Base-by-base conservation (phyloP, 495 filamentous ascomycete species). In the Immersiella caudata region DNA sequence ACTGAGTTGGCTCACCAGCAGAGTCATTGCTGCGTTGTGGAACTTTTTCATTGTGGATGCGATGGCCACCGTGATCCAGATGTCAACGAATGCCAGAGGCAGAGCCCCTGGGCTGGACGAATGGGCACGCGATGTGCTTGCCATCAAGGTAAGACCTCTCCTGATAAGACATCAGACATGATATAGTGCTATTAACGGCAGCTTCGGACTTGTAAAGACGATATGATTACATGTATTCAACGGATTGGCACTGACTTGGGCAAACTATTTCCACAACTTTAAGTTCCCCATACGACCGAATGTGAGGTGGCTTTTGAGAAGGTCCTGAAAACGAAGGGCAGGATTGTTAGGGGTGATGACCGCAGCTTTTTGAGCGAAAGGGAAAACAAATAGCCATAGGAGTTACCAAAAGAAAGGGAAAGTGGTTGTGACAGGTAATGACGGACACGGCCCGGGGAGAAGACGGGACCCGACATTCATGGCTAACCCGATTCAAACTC, bases 11-110 rank as follows among this genome's bases (percentile, higher is more conserved):
- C 50, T 54, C 50, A 54, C 50, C 50, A 54, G 50, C 50, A 54
- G 50, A 54, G 50, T 54, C 16, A 54, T 54, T 54, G 50, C 50
- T 54, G 50, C 50, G 50, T 54, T 54, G 50, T 54, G 50, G 16
- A 54, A n/a, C 50, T 54, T 54, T 54, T 54, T n/a, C 50, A 54
- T 54, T 54, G 50, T 54, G 50, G 21, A 54, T 54, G 50, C 50
- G 50, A 54, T 54, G 50, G 21, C 50, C 21, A 54, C 5, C 50
- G 50, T 54, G 16, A 54, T 22, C 50, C 21, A 54, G 50, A 22
- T 22, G 50, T 54, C 21, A 54, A 54, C 50, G 50, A 54, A 54
- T 54, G 50, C 50, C 50, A 54, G 50, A n/a, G 50, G 50, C 50
- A 54, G 50, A 36, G 50, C n/a, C 50, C 50, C 50, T 54, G 50